phyloP scores from a whole-genome alignment of 2,329 filamentous ascomycete species.

The Didymella lethalis region DNA sequence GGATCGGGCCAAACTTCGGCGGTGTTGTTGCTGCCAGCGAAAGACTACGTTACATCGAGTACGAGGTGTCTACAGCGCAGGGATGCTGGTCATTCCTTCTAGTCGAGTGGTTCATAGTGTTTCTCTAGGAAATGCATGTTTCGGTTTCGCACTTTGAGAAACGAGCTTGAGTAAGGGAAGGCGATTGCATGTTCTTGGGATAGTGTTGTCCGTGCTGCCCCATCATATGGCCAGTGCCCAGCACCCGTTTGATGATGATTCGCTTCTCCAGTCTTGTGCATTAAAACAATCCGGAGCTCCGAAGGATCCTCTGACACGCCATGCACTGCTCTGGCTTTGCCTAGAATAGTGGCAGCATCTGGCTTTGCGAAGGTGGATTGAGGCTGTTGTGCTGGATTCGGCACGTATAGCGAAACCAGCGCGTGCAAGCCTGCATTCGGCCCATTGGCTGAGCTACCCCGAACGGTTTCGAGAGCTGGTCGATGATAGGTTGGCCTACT shows the following conservation, averaged over 20 bases:
- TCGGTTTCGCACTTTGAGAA: background rate
- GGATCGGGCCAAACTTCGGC: background rate
- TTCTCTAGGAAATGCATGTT: background rate
- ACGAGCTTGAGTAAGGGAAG: background rate
- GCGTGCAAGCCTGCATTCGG: background rate
- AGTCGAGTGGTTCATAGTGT: background rate
- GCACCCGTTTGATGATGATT: too few species aligned
- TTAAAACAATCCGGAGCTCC: too few species aligned
- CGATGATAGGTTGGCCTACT: background rate
- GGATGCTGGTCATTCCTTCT: background rate
- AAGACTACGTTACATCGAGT: constrained; percentile 3
- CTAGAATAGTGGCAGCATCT: too few species aligned
- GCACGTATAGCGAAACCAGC: background rate
- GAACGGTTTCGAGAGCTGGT: background rate
- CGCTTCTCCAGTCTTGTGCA: too few species aligned
- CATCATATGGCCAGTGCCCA: too few species aligned
- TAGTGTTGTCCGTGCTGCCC: too few species aligned
- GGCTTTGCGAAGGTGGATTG: too few species aligned
- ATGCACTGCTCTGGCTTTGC: too few species aligned
- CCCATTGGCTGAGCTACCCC: background rate
- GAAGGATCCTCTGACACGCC: too few species aligned
- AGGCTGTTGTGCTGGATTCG: background rate
- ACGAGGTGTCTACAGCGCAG: constrained; percentile 1
- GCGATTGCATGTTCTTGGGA: background rate
- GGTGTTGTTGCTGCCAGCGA: background rate